Base-by-base conservation (phyloP, 495 filamentous ascomycete species). In the Bryoglossum gracile region DNA sequence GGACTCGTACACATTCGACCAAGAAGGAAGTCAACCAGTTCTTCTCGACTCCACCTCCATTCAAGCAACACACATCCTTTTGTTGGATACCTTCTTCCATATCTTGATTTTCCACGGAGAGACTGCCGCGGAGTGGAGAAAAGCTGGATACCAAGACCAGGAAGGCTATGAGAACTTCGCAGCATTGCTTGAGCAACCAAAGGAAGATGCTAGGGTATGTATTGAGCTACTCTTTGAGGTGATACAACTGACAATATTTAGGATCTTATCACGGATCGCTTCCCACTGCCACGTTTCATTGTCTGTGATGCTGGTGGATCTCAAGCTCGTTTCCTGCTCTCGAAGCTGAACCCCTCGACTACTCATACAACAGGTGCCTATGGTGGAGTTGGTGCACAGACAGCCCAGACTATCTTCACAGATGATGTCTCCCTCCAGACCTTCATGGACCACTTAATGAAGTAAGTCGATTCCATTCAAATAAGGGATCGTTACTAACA, bases 381-480 rank as follows among this genome's bases (percentile, higher is more conserved):
- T 56, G 92, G 94, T 46, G 91, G 89, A 51, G 83, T 87, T 22
- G 75, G 75, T 34, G 77, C 84, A 16, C 87, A 94, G 60, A 91
- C 84, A 17, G 89, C 92, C 25, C 94, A 97, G 69, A 99, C 94
- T 11, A 97, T 99, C 56, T 99, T 99, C 68, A 99, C 94, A 2
- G 94, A 99, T 59, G 94, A 99, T 68, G 94, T 99, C 43, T 95
- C 89, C 18, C 70, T 99, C 62, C 92, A 97, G 67, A 97, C 91
- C 5, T 99, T 99, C 62, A 99, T 97, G 92, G 94, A 99, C 55
- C 87, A 94, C 72, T 69, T 99, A 63, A 99, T 99, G 94, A 99
- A 99, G 88, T 91, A 67, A 72, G 85, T 73, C 55, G 62, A 45
- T 49, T 18, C n/a, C 13, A 3, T 36, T 23, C 16, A 0, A 3